Evolutionary conservation across 805 yeast species (phyloP).

Genomic region (Teunomyces lycoperdinae): DNA sequence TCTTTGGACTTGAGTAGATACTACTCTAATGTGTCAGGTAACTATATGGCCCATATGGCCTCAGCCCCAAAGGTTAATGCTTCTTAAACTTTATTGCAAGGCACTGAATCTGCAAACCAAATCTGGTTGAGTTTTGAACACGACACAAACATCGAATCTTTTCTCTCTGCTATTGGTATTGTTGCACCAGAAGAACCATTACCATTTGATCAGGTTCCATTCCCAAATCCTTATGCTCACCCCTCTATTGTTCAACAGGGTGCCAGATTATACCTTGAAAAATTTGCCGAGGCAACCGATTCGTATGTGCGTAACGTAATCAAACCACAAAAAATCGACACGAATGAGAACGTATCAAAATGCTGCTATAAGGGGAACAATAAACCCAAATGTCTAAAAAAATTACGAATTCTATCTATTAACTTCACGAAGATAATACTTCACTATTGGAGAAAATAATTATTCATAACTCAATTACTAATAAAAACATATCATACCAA

Average conservation of each 20-base stretch:
- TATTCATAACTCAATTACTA: too few species aligned
- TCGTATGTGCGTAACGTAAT: constrained; percentile 38
- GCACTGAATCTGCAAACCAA: constrained; percentile 42
- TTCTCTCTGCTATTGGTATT: constrained; percentile 64
- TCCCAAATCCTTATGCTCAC: constrained; percentile 47
- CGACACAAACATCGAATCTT: constrained; percentile 64
- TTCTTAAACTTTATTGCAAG: constrained; percentile 47
- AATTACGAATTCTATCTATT: too few species aligned
- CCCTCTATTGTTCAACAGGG: constrained; percentile 39
- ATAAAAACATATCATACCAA: too few species aligned
- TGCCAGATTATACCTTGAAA: constrained; percentile 38
- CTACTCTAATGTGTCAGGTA: constrained; percentile 64
- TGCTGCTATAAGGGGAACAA: too few species aligned
- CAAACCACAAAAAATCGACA: too few species aligned
- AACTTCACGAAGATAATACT: too few species aligned
- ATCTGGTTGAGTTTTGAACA: constrained; percentile 73
- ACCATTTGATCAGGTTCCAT: constrained; percentile 45
- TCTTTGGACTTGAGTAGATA: constrained; percentile 55
- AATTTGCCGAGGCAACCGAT: constrained; percentile 26
- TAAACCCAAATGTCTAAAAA: too few species aligned
- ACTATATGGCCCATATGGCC: constrained; percentile 51
- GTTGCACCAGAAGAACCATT: constrained; percentile 40
- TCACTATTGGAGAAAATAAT: too few species aligned
- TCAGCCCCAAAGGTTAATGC: constrained; percentile 57
- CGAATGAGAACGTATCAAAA: too few species aligned